Conservation (phyloP, 371 early-diverging fungal species). For the Cokeromyces recurvatus region DNA sequence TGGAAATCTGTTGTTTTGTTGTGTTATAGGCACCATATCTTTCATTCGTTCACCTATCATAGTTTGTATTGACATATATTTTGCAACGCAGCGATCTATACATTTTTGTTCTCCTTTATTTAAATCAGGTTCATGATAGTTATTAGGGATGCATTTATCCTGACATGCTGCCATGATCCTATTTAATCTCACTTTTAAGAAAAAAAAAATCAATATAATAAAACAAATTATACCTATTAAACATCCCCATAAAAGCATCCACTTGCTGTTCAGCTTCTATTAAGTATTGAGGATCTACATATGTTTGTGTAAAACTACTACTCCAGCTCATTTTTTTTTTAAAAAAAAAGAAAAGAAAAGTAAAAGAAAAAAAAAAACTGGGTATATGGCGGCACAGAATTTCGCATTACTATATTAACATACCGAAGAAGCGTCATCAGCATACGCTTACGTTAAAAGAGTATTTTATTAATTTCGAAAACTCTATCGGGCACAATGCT, state of each 20-base stretch:
- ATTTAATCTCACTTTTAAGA: neutral
- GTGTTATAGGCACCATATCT: slow-evolving; percentile 34
- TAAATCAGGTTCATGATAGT: slow-evolving; percentile 84
- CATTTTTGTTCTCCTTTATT: slow-evolving; percentile 96
- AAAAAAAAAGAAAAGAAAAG: neutral
- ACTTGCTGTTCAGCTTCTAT: slow-evolving; percentile 76
- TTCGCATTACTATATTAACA: no score
- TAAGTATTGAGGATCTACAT: slow-evolving; percentile 61
- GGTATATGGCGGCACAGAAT: no score
- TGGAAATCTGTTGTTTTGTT: no score
- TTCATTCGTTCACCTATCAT: slow-evolving; percentile 69
- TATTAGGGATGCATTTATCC: slow-evolving; percentile 81
- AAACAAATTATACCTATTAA: slow-evolving; percentile 49
- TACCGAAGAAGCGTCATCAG: no score
- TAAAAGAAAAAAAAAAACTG: slow-evolving; percentile 1
- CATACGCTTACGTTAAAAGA: no score
- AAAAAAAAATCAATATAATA: neutral
- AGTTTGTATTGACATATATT: slow-evolving; percentile 77
- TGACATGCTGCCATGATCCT: slow-evolving; percentile 85
- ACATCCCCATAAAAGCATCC: slow-evolving; percentile 75
- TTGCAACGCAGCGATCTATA: slow-evolving; percentile 88
- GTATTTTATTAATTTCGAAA: no score
- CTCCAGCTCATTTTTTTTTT: slow-evolving; percentile 30
- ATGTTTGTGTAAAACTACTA: slow-evolving; percentile 36
- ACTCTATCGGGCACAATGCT: no score